Base-by-base conservation (phyloP, 1,284 basidiomycete species). In the Stereum hirsutum region DNA sequence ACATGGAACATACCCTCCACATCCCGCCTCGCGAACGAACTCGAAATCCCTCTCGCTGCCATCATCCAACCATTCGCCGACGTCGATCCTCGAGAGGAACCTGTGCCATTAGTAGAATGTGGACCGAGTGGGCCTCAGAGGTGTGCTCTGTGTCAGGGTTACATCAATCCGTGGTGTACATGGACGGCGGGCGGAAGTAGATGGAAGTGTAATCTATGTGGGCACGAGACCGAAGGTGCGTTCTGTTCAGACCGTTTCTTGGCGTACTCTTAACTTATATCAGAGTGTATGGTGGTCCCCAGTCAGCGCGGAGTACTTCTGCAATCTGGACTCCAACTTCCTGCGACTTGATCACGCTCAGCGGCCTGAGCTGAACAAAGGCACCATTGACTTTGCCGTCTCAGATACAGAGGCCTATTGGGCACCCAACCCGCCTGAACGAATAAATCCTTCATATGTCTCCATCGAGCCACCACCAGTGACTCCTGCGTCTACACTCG, bases 181-280 rank as follows among this genome's bases (percentile, higher is more conserved):
- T 99, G 90, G 76, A 70, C 80, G 14, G 77, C 89, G 28, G 90
- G 89, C 7, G 96, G 96, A 3, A 76, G 78, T 48, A 78, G 74
- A 52, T 99, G 93, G 89, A 81, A 76, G 52, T 99, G 96, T 63
- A 99, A 98, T 67, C 61, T 99, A 4, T 99, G 96, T 63, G 68
- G 72, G 6, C 76, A 81, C 47, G 76, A 87, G 51, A 93, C 89
- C 17, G 74, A 82, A 66, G 92, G 92, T 93, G 48, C 49, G 70
- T 52, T 27, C n/a, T 33, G n/a, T n/a, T n/a, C n/a, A n/a, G n/a
- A n/a, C n/a, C n/a, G n/a, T n/a, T n/a, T n/a, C n/a, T n/a, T n/a
- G n/a, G n/a, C n/a, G n/a, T 11, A 23, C 38, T n/a, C 15, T 36
- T 26, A 15, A 34, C 35, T 17, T 14, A 30, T 24, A 15, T 37